These are phyloP conservation scores for Oryza punctata DNA, from an alignment of 176 grass and related monocot genomes.

Conservation along the genomic window DNA sequence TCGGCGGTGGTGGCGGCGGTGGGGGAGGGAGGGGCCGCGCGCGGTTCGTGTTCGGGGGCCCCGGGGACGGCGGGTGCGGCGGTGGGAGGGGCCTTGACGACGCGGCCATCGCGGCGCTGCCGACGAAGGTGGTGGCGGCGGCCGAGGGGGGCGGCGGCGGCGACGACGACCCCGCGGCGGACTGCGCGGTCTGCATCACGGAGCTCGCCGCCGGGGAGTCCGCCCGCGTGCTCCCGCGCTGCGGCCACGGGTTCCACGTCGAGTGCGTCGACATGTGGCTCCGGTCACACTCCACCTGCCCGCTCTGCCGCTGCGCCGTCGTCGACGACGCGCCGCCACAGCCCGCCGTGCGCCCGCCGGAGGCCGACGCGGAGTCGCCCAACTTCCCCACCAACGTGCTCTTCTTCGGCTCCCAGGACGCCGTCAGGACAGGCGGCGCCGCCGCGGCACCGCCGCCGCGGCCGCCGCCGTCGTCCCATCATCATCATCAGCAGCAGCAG, in stretches of 20 bases:
- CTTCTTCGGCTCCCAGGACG: conserved; percentile 80
- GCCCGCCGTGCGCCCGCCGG: conserved; percentile 19
- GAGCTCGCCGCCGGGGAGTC: conserved; percentile 62
- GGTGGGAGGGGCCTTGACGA: conserved; percentile 44
- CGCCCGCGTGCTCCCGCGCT: conserved; percentile 70
- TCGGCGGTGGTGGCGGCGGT: background rate
- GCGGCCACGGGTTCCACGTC: conserved; percentile 78
- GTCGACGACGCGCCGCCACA: conserved; percentile 41
- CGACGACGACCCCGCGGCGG: conserved; percentile 31
- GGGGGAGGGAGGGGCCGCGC: background rate
- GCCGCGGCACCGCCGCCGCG: background rate
- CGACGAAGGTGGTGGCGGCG: conserved; percentile 24
- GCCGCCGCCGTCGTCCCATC: background rate
- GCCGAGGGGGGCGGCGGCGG: background rate
- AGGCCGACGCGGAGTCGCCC: conserved; percentile 51
- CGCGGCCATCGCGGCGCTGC: conserved; percentile 42
- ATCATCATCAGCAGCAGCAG: background rate
- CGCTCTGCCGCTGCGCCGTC: conserved; percentile 78
- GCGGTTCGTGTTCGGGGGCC: too few species aligned
- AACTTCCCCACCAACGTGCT: conserved; percentile 79
- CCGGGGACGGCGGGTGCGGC: too few species aligned
- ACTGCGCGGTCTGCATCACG: conserved; percentile 83
- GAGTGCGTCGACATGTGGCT: conserved; percentile 94
- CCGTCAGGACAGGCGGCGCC: conserved; percentile 55
- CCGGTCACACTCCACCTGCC: conserved; percentile 74